Conservation (phyloP, 176 grass and related monocot species). For the Guadua angustifolia region DNA sequence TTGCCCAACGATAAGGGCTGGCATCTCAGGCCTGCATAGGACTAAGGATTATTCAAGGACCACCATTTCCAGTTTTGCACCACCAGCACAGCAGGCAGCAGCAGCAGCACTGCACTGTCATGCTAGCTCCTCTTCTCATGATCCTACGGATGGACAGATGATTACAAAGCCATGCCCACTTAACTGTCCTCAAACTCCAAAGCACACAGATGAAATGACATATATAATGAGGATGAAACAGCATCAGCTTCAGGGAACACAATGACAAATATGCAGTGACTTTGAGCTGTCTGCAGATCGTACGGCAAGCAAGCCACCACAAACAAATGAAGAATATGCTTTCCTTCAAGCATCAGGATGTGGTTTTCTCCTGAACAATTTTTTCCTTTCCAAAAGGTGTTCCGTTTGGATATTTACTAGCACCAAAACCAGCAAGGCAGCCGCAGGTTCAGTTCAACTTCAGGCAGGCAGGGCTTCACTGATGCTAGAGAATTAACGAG, state of each 20-base stretch:
- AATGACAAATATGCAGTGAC: not conserved
- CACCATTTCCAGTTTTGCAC: not conserved
- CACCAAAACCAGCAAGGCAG: not conserved
- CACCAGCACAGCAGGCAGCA: not conserved
- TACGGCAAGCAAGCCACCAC: not conserved
- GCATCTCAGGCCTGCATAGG: not conserved
- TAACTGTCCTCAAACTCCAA: not conserved
- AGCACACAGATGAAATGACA: not conserved
- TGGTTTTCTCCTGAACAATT: not conserved
- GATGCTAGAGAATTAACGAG: not conserved
- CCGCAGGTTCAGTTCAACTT: not conserved
- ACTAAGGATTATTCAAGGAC: not conserved
- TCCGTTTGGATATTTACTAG: not conserved
- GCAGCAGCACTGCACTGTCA: not conserved
- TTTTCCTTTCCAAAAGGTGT: not conserved
- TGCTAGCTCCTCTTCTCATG: no score
- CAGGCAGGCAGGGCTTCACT: not conserved
- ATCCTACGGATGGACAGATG: not conserved
- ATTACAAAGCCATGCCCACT: not conserved
- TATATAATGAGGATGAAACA: not conserved
- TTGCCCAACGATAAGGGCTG: not conserved
- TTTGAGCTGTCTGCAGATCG: not conserved
- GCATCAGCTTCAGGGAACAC: not conserved
- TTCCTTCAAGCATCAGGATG: not conserved
- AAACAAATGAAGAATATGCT: not conserved